Conservation (phyloP, 2,329 filamentous ascomycete genomes). For the Neurospora sp. region DNA sequence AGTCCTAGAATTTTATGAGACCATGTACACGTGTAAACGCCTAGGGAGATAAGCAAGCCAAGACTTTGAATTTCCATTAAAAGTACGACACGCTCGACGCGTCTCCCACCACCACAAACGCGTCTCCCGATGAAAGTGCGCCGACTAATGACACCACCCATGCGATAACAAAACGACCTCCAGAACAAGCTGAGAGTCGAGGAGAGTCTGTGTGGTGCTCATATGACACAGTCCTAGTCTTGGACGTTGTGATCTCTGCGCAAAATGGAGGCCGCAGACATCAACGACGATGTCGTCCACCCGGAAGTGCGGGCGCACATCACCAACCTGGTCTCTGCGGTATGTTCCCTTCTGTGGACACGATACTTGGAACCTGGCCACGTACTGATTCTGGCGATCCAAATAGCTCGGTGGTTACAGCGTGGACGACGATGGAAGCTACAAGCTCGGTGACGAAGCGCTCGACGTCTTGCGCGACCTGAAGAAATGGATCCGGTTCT, state of each 20-base stretch:
- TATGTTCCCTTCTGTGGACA: constrained; percentile 35
- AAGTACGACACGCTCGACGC: neutral
- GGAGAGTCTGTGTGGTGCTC: neutral
- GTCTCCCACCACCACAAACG: constrained; percentile 2
- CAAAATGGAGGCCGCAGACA: constrained; percentile 47
- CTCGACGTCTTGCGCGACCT: constrained; percentile 86
- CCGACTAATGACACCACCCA: neutral
- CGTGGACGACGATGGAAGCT: constrained; percentile 68
- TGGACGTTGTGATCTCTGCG: constrained; percentile 1
- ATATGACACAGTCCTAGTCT: neutral
- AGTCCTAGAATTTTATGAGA: neutral
- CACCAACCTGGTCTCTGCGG: constrained; percentile 86
- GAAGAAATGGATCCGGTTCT: constrained; percentile 89
- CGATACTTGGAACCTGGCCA: constrained; percentile 1
- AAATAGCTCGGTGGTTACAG: constrained; percentile 74
- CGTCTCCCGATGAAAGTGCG: constrained; percentile 4
- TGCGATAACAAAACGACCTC: neutral
- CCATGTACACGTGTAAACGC: too few relatives aligned
- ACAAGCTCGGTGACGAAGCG: constrained; percentile 87
- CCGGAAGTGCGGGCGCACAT: constrained; percentile 89
- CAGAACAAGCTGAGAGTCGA: neutral
- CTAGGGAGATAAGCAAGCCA: neutral
- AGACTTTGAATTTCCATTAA: neutral
- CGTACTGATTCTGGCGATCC: constrained; percentile 11
- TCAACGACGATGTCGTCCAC: constrained; percentile 58